Evolutionary conservation across 2,329 filamentous ascomycete species (phyloP).

Genomic region (Penicillium sp.): DNA sequence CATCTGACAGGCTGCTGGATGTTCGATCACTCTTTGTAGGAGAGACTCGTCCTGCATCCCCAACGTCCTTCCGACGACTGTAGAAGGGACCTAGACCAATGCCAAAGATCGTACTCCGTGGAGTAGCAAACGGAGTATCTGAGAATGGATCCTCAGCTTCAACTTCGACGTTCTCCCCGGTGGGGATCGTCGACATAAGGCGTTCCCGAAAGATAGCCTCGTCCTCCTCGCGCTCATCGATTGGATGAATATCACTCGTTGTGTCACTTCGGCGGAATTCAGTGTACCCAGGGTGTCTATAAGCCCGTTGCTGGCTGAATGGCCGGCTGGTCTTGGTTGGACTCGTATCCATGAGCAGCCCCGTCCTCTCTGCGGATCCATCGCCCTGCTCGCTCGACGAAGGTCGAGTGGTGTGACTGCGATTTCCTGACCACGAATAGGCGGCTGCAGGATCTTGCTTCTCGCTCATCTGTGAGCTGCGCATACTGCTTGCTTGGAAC

Average conservation of each 20-base stretch:
- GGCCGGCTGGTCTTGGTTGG: conserved; percentile 41
- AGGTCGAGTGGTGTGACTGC: conserved; percentile 17
- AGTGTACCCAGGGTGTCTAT: conserved; percentile 47
- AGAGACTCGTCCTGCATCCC: conserved; percentile 39
- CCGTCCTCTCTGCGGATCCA: conserved; percentile 41
- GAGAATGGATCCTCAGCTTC: conserved; percentile 27
- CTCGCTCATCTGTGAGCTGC: conserved; percentile 28
- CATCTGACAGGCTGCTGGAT: conserved; percentile 56
- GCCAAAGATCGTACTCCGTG: conserved; percentile 26
- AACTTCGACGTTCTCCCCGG: conserved; percentile 1
- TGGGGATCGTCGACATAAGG: conserved; percentile 21
- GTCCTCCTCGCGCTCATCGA: conserved; percentile 62
- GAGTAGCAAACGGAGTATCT: conserved; percentile 27
- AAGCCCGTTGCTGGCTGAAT: conserved; percentile 23
- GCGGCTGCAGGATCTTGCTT: conserved; percentile 15
- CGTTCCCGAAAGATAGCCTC: conserved; percentile 39
- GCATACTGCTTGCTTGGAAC: conserved; percentile 38
- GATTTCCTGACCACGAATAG: conserved; percentile 32
- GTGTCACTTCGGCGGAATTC: conserved; percentile 50
- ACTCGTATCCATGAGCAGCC: conserved; percentile 42
- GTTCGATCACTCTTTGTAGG: conserved; percentile 56
- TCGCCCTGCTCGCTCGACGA: conserved; percentile 30
- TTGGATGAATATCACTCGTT: conserved; percentile 60
- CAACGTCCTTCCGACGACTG: conserved; percentile 19
- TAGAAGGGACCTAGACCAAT: conserved; percentile 25